Evolutionary conservation across 1,139 yeast species (phyloP).

Genomic region (Scheffersomyces titani): DNA sequence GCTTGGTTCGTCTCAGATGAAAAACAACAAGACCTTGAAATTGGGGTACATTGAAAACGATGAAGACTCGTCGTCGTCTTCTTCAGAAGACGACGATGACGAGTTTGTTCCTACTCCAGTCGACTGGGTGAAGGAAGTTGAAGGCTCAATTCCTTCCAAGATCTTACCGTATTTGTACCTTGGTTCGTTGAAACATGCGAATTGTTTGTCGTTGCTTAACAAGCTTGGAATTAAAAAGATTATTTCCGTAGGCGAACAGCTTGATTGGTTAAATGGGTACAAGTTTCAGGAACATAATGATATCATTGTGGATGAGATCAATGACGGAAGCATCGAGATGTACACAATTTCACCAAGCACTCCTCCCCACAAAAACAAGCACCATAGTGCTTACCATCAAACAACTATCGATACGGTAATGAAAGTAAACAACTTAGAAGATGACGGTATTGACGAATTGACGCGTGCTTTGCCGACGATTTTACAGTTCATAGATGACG

Average conservation of each 20-base stretch:
- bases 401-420: slow-evolving; percentile 34
- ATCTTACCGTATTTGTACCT: slow-evolving; percentile 82
- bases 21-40: slow-evolving; percentile 8
- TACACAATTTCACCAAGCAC: slow-evolving; percentile 25
- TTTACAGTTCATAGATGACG: slow-evolving; percentile 37
- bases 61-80: slow-evolving; percentile 10
- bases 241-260: slow-evolving; percentile 82
- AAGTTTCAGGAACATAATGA: slow-evolving; percentile 30
- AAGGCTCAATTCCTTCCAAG: slow-evolving; percentile 71
- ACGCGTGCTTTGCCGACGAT: slow-evolving; percentile 36
- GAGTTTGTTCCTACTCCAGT: slow-evolving; percentile 7
- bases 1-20: slow-evolving; percentile 16
- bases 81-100: slow-evolving; percentile 13
- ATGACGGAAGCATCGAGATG: slow-evolving; percentile 36
- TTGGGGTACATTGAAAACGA: slow-evolving; percentile 31
- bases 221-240: slow-evolving; percentile 72
- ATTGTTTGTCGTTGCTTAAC: slow-evolving; percentile 60
- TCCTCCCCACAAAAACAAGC: background rate
- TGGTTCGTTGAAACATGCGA: slow-evolving; percentile 86
- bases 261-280: slow-evolving; percentile 57
- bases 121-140: slow-evolving; percentile 47
- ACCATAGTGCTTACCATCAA: slow-evolving; percentile 1
- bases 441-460: slow-evolving; percentile 50
- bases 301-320: slow-evolving; percentile 22
- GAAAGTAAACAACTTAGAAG: slow-evolving; percentile 48